These are phyloP conservation scores for Penicillium sp. DNA, from an alignment of 2,329 filamentous ascomycete species.

Conservation along the genomic window DNA sequence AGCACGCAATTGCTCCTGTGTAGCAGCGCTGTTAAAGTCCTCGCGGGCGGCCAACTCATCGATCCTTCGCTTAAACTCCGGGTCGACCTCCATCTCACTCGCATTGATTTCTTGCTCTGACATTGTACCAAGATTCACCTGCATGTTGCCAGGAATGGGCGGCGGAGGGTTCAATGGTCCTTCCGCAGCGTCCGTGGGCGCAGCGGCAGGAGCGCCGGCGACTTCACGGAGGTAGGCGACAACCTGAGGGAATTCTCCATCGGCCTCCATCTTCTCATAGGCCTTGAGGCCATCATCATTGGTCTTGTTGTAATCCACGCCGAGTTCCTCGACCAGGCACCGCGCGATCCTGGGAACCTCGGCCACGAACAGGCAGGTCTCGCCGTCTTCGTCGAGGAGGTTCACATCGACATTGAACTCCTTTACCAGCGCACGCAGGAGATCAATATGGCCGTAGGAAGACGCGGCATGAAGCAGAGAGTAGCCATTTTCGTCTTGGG, in stretches of 20 bases:
- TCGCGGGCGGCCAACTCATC: slow-evolving; percentile 82
- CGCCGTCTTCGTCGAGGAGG: slow-evolving; percentile 84
- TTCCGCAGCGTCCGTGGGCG: slow-evolving; percentile 32
- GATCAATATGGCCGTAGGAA: slow-evolving; percentile 84
- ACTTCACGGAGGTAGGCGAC: slow-evolving; percentile 67
- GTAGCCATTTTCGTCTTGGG: slow-evolving; percentile 90
- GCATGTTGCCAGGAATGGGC: slow-evolving; percentile 73
- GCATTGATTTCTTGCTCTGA: slow-evolving; percentile 60
- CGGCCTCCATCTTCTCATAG: slow-evolving; percentile 74
- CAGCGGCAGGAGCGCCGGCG: slow-evolving; percentile 33
- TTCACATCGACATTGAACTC: slow-evolving; percentile 80
- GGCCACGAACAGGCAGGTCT: slow-evolving; percentile 92
- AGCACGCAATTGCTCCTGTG: slow-evolving; percentile 75
- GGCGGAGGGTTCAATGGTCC: slow-evolving; percentile 55
- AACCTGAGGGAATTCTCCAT: slow-evolving; percentile 77
- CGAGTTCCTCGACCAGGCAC: slow-evolving; percentile 80
- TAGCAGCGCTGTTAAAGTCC: slow-evolving; percentile 80
- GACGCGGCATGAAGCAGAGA: slow-evolving; percentile 90
- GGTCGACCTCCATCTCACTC: slow-evolving; percentile 68
- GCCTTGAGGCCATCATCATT: slow-evolving; percentile 81
- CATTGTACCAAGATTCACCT: slow-evolving; percentile 77
- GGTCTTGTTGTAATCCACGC: slow-evolving; percentile 65
- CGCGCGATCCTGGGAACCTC: slow-evolving; percentile 79
- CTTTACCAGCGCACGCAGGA: slow-evolving; percentile 73
- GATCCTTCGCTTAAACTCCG: slow-evolving; percentile 82